Evolutionary conservation across 257 asterid genomes (phyloP), one percentile per base, ranked within the genome.

Genomic region (Forsythia viridissima): DNA sequence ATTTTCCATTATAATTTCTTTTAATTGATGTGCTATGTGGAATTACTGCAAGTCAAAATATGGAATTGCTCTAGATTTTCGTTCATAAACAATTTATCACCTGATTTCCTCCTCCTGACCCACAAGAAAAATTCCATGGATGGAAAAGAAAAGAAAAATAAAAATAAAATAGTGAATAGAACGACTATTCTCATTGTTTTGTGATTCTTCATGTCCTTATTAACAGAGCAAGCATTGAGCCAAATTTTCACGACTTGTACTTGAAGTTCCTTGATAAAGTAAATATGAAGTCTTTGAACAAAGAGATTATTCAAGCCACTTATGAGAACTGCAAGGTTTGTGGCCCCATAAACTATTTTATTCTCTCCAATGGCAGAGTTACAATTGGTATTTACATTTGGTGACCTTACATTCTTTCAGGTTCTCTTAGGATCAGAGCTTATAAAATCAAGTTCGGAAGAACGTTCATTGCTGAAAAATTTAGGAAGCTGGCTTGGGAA

Each of bases 401-500:
- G 18, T 81, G 52, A 74, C 46, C 18, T n/a, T 78, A 46, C 71
- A 68, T 68, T 78, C 52, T 76, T 74, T 72, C 91, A 95, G 99
- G 99, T 96, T 83, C 98, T 96, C 84, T 87, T 96, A 77, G 96
- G 97, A 80, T 96, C 99, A n/a, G 95, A 93, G 80, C 98, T 96
- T 72, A 93, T 96, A 84, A 96, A 96, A 81, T 92, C 98, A 67
- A 96, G 97, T 74, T 89, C 90, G 24, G 99, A 96, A 84, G 99
- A 96, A 85, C 98, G 99, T 55, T 96, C 99, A 16, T 77, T 96
- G 87, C 94, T 96, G 77, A 96, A 93, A 86, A 93, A 92, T 84
- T 88, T 96, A 72, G 98, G 98, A 82, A 93, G 97, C 91, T 96
- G 99, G 99, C 94, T 96, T 84, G 99, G 99, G 83, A 96, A 93